Base-by-base conservation (phyloP, 768 basidiomycete species). In the Suillus luteus region DNA sequence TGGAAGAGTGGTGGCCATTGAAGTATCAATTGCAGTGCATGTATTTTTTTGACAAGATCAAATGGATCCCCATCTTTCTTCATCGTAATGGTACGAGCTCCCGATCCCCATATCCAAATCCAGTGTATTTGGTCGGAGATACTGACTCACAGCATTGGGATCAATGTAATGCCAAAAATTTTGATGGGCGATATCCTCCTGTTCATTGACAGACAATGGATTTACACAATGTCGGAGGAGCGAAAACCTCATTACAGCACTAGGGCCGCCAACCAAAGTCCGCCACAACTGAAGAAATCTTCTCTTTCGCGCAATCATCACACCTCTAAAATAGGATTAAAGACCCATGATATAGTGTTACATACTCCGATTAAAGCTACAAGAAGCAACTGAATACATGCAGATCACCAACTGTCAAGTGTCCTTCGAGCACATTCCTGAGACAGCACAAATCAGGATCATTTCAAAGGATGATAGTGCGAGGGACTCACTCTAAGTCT, bases 401-500 rank as follows among this genome's bases (percentile, higher is more conserved):
- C 7, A 7, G 31, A 31, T 72, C 54, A 80, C 79, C 79, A 80
- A 63, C 71, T 76, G 61, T 77, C 76, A 35, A 80, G 62, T 52
- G 72, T 73, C 24, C 74, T 67, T 59, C 79, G 80, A 7, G 80
- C 79, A 63, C 76, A 78, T 62, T 81, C 79, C 79, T 80, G 54
- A 40, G 11, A 17, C n/a, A 38, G 8, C 4, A 49, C 24, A n/a
- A 44, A 35, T 19, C 9, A 57, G 43, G 62, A 51, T 55, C 40
- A 27, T 27, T 5, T 31, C n/a, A 31, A 5, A 43, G 12, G 10
- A n/a, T 33, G 38, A 49, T 35, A 58, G 61, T 2, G 49, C 49
- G 27, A 7, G 40, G 27, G 69, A 73, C 78, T 38, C 59, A 93
- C 92, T 81, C 85, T 91, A 52, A 94, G 76, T 62, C 90, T 80